Conservation (phyloP, 164 flowering plant species). For the Paratinospora sagittata region DNA sequence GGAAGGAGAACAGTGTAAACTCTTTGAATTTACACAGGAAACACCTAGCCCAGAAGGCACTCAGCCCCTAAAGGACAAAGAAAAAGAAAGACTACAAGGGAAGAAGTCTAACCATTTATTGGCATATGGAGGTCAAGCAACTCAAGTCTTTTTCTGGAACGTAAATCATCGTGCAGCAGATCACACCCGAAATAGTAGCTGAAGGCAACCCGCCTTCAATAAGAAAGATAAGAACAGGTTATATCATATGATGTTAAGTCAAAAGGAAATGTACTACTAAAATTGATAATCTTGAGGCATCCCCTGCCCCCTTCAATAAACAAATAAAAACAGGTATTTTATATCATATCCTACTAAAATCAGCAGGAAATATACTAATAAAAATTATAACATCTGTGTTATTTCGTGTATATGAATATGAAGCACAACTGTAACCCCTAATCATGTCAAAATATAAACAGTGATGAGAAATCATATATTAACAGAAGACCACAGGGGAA, state of each 20-base stretch:
- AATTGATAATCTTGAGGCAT: neutral
- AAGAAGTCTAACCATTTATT: neutral
- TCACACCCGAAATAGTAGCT: slow-evolving; percentile 3
- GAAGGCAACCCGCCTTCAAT: slow-evolving; percentile 14
- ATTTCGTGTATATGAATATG: neutral
- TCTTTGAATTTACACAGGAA: neutral
- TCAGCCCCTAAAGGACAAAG: neutral
- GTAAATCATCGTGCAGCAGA: neutral
- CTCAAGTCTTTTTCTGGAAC: slow-evolving; percentile 1
- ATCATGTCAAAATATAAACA: neutral
- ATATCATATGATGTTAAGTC: neutral
- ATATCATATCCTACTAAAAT: neutral
- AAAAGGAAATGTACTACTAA: neutral
- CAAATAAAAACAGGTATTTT: neutral
- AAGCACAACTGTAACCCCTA: neutral
- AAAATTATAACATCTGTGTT: neutral
- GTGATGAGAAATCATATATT: neutral
- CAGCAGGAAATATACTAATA: neutral
- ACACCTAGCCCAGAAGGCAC: neutral
- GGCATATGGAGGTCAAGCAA: neutral
- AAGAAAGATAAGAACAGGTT: neutral
- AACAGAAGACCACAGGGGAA: neutral
- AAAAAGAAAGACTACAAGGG: neutral
- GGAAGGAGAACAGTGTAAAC: no score
- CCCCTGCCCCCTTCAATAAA: neutral